These are phyloP conservation scores for Podospora comata DNA, from an alignment of 495 filamentous ascomycete genomes.

Conservation along the genomic window DNA sequence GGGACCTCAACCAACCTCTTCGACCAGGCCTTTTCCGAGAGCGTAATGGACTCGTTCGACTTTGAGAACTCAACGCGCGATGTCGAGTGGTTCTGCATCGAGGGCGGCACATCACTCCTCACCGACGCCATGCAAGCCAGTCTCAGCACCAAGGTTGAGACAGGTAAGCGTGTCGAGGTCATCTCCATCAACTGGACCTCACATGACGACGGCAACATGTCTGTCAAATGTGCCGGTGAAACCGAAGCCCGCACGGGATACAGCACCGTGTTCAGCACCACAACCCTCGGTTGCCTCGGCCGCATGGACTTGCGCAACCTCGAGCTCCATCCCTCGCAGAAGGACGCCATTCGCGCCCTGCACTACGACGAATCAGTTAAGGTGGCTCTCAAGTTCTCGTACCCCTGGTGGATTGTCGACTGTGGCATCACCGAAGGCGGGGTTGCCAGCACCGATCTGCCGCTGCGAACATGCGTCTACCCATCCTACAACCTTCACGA, in stretches of 20 bases:
- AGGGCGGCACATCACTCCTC: conserved; percentile 27
- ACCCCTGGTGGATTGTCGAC: conserved; percentile 32
- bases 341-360: conserved; percentile 29
- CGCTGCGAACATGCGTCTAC: conserved; percentile 43
- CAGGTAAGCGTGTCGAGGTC: not conserved
- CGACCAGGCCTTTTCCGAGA: conserved; percentile 38
- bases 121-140: conserved; percentile 5
- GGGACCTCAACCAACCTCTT: conserved; percentile 13
- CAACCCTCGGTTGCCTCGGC: conserved; percentile 29
- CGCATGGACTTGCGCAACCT: conserved; percentile 29
- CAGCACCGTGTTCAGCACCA: conserved; percentile 32
- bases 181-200: not conserved
- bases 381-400: conserved; percentile 35
- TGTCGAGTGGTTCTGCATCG: conserved; percentile 16
- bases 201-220: not conserved
- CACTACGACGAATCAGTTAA: conserved; percentile 34
- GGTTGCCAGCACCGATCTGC: conserved; percentile 36
- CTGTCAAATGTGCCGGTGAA: not conserved
- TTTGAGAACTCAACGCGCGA: conserved; percentile 20
- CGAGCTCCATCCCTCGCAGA: conserved; percentile 13
- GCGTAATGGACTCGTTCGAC: conserved; percentile 35
- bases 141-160: no score
- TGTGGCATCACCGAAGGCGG: conserved; percentile 30
- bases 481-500: conserved; percentile 40
- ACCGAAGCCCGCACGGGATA: conserved; percentile 17